Evolutionary conservation across 768 basidiomycete genomes (phyloP), one percentile per base, ranked within the genome.

Genomic region (Kwoniella heveanensis): DNA sequence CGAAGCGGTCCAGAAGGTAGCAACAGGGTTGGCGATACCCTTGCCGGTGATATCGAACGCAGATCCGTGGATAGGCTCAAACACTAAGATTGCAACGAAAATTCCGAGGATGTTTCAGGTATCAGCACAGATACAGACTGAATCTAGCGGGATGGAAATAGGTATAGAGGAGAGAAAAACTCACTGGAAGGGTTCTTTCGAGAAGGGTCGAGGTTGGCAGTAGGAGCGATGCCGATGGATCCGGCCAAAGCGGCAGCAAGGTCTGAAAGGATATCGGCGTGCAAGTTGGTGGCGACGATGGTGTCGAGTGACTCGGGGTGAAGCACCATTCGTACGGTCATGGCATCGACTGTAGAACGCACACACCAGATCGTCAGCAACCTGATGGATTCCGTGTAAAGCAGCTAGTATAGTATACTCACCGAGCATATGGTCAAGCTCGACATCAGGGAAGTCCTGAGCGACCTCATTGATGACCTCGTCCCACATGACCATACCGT

Each of bases 41-140:
- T 81, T 82, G 19, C 85, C 85, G 12, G 83, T 83, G 61, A 86
- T 86, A 70, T 86, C 85, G 15, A 85, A 85, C 1, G 85, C 85
- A 27, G 84, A 84, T 15, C 85, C 85, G 65, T 86, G 85, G 12
- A 86, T 83, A 6, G 85, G 84, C 67, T 85, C 85, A 64, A 85
- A 85, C 65, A 85, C 72, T 44, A 19, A 7, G 15, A 17, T 9
- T 6, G 32, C 39, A 44, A 19, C 3, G n/a, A n/a, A n/a, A n/a
- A n/a, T n/a, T n/a, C n/a, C n/a, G n/a, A n/a, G n/a, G n/a, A n/a
- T n/a, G n/a, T n/a, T n/a, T n/a, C n/a, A n/a, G n/a, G n/a, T n/a
- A 3, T 44, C 19, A 19, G 8, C 15, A 44, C 13, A 6, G 13
- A 32, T 32, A 32, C 32, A 6, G 32, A 5, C 32, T 13, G 32